These are phyloP conservation scores for Lichtheimia ramosa DNA, from an alignment of 371 early-diverging fungal species.

Conservation along the genomic window DNA sequence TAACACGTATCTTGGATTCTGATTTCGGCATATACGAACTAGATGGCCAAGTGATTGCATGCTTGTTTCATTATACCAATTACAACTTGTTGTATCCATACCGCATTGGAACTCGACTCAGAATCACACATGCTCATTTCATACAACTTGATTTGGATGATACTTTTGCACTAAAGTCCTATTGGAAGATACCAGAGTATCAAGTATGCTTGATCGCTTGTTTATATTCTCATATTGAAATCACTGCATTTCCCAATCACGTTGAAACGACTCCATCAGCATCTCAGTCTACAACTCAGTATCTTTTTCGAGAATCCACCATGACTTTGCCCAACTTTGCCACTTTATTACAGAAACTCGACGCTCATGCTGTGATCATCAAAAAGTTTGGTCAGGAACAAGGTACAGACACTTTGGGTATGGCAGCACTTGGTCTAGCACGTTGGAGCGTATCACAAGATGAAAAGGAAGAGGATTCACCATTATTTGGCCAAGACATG, in stretches of 20 bases:
- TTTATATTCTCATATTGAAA: constrained; percentile 14
- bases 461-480: not conserved
- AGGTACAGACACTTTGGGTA: not conserved
- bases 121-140: constrained; percentile 19
- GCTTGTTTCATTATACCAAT: constrained; percentile 20
- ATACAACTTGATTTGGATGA: not conserved
- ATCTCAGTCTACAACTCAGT: not conserved
- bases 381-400: constrained; percentile 6
- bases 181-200: constrained; percentile 2
- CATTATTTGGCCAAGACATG: not conserved
- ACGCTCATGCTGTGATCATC: constrained; percentile 14
- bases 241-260: constrained; percentile 12
- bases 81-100: constrained; percentile 18
- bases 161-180: not conserved
- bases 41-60: constrained; percentile 13
- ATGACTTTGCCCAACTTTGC: not conserved
- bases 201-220: constrained; percentile 17
- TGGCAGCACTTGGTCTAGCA: not conserved
- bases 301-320: not conserved
- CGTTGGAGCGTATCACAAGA: not conserved
- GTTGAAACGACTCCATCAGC: not conserved
- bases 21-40: constrained; percentile 35
- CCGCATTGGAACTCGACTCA: constrained; percentile 19
- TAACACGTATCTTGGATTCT: constrained; percentile 32
- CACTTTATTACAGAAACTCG: constrained; percentile 14